These are phyloP conservation scores for Acanthamoeba comandoni DNA, from an alignment of 208 protist species.

Conservation along the genomic window DNA sequence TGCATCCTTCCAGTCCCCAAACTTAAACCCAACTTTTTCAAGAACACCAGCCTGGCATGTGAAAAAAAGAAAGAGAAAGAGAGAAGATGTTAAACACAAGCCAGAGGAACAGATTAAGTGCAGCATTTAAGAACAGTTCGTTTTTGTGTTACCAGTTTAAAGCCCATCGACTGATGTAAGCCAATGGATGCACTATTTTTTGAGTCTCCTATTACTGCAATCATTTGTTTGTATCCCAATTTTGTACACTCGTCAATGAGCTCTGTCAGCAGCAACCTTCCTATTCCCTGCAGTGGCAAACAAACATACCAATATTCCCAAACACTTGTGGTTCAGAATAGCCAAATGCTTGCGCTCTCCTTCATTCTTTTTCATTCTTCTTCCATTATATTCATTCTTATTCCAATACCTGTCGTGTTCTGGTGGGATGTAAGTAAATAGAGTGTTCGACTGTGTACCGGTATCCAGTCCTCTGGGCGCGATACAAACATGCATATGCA, in stretches of 20 bases:
- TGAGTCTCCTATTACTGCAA: conserved; percentile 36
- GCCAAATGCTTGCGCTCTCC: no score
- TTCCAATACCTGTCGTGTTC: no score
- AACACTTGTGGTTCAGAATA: no score
- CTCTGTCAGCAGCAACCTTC: neutral
- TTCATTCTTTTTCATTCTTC: no score
- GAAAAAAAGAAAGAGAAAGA: no score
- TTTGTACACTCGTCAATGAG: conserved; percentile 19
- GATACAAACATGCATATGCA: conserved; percentile 12
- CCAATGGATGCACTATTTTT: conserved; percentile 11
- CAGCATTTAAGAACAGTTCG: no score
- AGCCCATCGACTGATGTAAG: conserved; percentile 9
- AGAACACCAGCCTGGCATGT: conserved; percentile 25
- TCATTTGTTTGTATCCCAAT: conserved; percentile 4
- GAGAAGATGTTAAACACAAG: no score
- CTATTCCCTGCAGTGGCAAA: conserved; percentile 35
- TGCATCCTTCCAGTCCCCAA: conserved; percentile 42
- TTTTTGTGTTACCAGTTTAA: conserved; percentile 17
- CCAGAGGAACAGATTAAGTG: no score
- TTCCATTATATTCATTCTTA: no score
- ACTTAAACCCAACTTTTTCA: conserved; percentile 30
- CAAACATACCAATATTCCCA: no score
- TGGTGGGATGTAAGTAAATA: conserved; percentile 32
- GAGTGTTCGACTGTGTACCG: conserved; percentile 53
- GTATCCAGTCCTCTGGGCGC: conserved; percentile 9